These are phyloP conservation scores for Eruca vesicaria DNA, from an alignment of 441 rosid genomes.

Conservation along the genomic window DNA sequence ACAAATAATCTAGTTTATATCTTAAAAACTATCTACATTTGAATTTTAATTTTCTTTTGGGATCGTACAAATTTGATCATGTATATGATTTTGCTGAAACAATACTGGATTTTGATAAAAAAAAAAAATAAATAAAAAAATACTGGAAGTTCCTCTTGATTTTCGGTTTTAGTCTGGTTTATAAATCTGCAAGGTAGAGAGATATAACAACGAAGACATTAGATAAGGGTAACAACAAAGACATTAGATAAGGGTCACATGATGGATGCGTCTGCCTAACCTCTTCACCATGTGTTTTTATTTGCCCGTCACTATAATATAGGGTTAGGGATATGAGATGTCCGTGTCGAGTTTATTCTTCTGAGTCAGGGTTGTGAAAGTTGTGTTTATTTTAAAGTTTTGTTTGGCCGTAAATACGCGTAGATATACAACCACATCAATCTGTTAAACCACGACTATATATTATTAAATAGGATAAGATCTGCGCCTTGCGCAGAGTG, in stretches of 20 bases:
- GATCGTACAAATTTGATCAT: background rate
- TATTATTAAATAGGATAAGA: no score
- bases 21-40: background rate
- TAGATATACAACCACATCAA: background rate
- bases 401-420: background rate
- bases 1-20: background rate
- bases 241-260: slow-evolving; percentile 23
- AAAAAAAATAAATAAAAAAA: no score
- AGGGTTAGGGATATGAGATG: slow-evolving; percentile 13
- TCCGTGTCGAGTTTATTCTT: background rate
- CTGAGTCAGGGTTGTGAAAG: background rate
- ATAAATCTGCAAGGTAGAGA: background rate
- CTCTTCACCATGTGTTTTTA: background rate
- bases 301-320: background rate
- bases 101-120: background rate
- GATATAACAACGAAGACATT: background rate
- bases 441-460: background rate
- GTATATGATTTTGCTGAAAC: background rate
- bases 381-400: background rate
- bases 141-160: background rate
- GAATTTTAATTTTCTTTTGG: background rate
- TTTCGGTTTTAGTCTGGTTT: background rate
- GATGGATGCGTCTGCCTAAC: slow-evolving; percentile 29
- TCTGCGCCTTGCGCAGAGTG: no score
- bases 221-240: background rate